Percentiles rank a stretch among this genome's conserved stretches.
Evolutionary conservation across 768 basidiomycete genomes (phyloP).

Genomic region (Naganishia vaughanmartiniae): DNA sequence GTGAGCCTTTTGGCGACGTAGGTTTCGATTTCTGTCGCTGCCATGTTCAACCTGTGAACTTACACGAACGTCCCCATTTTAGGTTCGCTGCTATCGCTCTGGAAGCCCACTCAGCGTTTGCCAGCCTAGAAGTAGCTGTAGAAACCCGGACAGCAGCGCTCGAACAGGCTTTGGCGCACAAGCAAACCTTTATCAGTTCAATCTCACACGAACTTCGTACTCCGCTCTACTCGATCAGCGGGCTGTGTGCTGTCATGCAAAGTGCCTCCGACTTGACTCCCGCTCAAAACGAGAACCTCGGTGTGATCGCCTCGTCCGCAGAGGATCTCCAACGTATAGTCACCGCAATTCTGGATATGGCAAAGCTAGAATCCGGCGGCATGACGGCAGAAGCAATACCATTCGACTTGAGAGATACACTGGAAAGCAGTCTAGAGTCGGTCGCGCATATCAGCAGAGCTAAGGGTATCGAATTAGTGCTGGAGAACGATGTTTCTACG

Average conservation of each 20-base stretch:
- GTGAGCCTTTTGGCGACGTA: conserved; percentile 30
- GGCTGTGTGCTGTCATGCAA: conserved; percentile 42
- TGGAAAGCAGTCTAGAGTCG: conserved; percentile 40
- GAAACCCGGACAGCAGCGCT: conserved; percentile 26
- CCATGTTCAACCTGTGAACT: not conserved
- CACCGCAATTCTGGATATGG: conserved; percentile 42
- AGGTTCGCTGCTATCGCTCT: conserved; percentile 32
- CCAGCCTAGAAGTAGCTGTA: conserved; percentile 21
- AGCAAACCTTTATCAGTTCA: conserved; percentile 29
- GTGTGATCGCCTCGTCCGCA: conserved; percentile 38
- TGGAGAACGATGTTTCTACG: conserved; percentile 35
- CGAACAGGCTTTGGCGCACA: conserved; percentile 22
- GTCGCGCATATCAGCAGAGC: conserved; percentile 39
- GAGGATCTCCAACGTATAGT: conserved; percentile 44
- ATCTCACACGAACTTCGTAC: conserved; percentile 45
- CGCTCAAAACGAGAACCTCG: conserved; percentile 42
- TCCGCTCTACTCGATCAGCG: conserved; percentile 36
- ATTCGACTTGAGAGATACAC: conserved; percentile 42
- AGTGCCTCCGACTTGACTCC: conserved; percentile 37
- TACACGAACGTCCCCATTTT: not conserved
- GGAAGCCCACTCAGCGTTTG: conserved; percentile 20
- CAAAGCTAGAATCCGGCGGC: conserved; percentile 33
- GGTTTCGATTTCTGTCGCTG: not conserved
- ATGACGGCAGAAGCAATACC: conserved; percentile 43
- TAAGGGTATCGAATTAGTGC: conserved; percentile 41